A percentile compares a stretch with the other conserved stretches of the same genome.
Evolutionary conservation across 2,329 filamentous ascomycete species (phyloP).

Genomic region (Parafenestella ontariensis): DNA sequence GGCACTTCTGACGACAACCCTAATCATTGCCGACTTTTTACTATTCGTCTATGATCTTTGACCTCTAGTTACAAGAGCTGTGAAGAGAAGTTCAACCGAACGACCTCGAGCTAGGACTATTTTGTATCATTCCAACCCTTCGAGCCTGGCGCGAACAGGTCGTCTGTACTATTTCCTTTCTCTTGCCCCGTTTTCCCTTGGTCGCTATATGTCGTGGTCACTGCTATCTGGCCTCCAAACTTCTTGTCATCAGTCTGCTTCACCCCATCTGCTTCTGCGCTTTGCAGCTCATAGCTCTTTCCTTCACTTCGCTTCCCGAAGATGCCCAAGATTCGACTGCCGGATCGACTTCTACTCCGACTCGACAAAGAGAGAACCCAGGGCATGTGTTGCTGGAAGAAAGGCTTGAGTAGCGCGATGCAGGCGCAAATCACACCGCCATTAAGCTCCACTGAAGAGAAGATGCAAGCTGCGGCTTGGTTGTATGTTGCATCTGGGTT

Average conservation of each 20-base stretch:
- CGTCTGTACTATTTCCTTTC: slow-evolving; percentile 16
- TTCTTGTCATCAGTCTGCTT: slow-evolving; percentile 1
- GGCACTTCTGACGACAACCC: too few relatives aligned
- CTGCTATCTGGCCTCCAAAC: slow-evolving; percentile 9
- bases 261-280: slow-evolving; percentile 1
- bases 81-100: not conserved
- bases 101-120: not conserved
- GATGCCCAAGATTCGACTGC: slow-evolving; percentile 11
- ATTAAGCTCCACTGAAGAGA: slow-evolving; percentile 26
- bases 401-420: slow-evolving; percentile 22
- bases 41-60: not conserved
- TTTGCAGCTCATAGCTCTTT: slow-evolving; percentile 10
- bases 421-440: slow-evolving; percentile 27
- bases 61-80: not conserved
- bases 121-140: slow-evolving; percentile 9
- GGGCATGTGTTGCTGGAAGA: slow-evolving; percentile 19
- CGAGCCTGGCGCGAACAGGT: slow-evolving; percentile 11
- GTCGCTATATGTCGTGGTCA: slow-evolving; percentile 16
- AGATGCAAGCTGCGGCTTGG: slow-evolving; percentile 24
- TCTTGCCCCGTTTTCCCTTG: slow-evolving; percentile 4
- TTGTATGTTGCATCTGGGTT: slow-evolving; percentile 27
- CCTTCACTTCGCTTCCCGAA: slow-evolving; percentile 7
- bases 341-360: slow-evolving; percentile 8
- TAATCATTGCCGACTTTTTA: not conserved
- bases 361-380: slow-evolving; percentile 17